phyloP scores from a whole-genome alignment of 139 green algal genomes.

The Pseudopediastrum boryanum region DNA sequence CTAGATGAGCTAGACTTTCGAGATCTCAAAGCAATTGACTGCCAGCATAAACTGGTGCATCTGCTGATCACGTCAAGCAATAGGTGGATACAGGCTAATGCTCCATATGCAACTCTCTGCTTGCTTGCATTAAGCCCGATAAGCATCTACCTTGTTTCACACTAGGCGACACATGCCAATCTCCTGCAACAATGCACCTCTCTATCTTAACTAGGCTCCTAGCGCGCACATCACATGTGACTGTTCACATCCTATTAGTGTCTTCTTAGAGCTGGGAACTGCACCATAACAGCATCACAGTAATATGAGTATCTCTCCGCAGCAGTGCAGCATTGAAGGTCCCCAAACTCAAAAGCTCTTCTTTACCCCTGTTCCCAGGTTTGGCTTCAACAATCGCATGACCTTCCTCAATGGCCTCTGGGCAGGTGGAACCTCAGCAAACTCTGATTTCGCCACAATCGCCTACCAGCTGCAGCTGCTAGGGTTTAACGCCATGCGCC shows the following conservation, averaged over 20 bases:
- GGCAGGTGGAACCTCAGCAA: slow-evolving; percentile 3
- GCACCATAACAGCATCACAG: background rate
- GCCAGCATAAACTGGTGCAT: background rate
- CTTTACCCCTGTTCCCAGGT: background rate
- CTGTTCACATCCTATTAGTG: too few relatives aligned
- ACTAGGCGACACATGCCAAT: too few relatives aligned
- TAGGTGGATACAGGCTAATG: background rate
- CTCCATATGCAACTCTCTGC: background rate
- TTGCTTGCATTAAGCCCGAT: too few relatives aligned
- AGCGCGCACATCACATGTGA: too few relatives aligned
- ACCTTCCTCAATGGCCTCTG: slow-evolving; percentile 34
- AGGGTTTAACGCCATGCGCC: slow-evolving; percentile 34
- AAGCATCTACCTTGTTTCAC: too few relatives aligned
- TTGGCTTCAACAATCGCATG: slow-evolving; percentile 33
- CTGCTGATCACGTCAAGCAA: background rate
- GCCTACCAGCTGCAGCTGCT: slow-evolving; percentile 33
- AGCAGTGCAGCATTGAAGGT: too few relatives aligned
- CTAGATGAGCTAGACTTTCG: background rate
- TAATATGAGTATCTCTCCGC: background rate
- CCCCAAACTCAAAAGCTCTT: background rate
- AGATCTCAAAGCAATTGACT: background rate
- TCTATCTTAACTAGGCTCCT: too few relatives aligned
- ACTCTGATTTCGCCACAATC: slow-evolving; percentile 38
- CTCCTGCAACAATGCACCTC: too few relatives aligned
- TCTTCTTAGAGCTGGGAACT: background rate